Conservation (phyloP, 495 filamentous ascomycete species). For the Aspergillus sclerotiicarbonarius region DNA sequence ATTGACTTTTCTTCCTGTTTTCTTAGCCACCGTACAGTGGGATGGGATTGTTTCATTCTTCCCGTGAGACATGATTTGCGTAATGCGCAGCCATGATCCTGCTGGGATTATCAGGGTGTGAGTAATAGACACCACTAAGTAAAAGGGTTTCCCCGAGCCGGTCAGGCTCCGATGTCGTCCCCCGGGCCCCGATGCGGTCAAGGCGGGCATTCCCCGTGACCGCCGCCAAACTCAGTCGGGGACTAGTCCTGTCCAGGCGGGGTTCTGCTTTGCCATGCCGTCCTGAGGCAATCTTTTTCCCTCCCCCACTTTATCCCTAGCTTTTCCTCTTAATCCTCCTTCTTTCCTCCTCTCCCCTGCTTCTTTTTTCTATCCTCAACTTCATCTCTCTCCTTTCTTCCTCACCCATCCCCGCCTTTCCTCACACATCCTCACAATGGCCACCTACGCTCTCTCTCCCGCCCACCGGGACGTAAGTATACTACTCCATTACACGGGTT, state of each 20-base stretch:
- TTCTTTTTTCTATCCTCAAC: conserved; percentile 19
- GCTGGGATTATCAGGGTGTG: not conserved
- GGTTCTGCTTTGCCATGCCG: not conserved
- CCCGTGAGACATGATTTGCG: too few relatives aligned
- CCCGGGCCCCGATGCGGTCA: conserved; percentile 5
- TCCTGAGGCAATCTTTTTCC: conserved; percentile 21
- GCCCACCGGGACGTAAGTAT: conserved; percentile 80
- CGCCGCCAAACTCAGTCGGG: not conserved
- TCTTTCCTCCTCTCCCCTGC: conserved; percentile 5
- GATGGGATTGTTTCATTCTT: too few relatives aligned
- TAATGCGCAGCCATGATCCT: not conserved
- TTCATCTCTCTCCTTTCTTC: conserved; percentile 12
- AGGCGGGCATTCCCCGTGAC: not conserved
- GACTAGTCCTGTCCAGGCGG: conserved; percentile 6
- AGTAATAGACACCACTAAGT: not conserved
- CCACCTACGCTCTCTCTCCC: conserved; percentile 81
- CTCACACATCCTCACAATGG: conserved; percentile 39
- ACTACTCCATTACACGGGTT: conserved; percentile 10
- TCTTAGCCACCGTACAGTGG: too few relatives aligned
- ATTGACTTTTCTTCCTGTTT: too few relatives aligned
- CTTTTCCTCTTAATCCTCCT: conserved; percentile 4
- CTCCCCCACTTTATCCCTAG: not conserved
- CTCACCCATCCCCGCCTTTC: conserved; percentile 10
- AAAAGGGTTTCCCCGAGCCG: not conserved
- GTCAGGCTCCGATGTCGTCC: conserved; percentile 20